Evolutionary conservation across 2,329 filamentous ascomycete genomes (phyloP), one percentile per base, ranked within the genome.

Genomic region (Raffaelea deltoideospora): DNA sequence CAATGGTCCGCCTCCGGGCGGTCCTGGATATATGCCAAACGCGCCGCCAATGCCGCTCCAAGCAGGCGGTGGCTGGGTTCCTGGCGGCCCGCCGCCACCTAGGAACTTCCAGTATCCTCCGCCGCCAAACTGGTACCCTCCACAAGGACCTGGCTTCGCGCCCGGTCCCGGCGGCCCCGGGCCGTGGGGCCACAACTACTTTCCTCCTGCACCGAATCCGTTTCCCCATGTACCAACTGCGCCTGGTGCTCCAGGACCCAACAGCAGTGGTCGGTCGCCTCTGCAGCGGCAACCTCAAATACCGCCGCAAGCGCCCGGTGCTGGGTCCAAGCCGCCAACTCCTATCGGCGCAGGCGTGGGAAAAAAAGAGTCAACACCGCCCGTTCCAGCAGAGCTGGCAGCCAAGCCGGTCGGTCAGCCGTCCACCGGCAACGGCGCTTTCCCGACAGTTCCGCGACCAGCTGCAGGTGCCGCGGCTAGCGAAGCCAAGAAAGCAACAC

Each of bases 91-190:
- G 37, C 20, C 38, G 14, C 35, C 33, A 3, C 39, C 28, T 4
- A 30, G 35, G 3, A 42, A 41, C 33, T 79, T 85, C 69, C 79
- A 79, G 1, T 92, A 86, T 53, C 81, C 80, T 44, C 78, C 76
- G 14, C 81, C 76, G 33, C 73, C 74, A 19, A 80, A 79, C 38
- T 92, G 84, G 81, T 88, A 77, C 52, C 80, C 79, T 46, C 73
- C 69, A 9, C 44, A 37, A 28, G 79, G 78, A 7, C 81, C 83
- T 56, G 78, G 76, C 20, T 90, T 85, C 47, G 79, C 76, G 24
- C 76, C 71, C 26, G 23, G 23, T 26, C 23, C 23, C 15, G 28
- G 28, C 14, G 37, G 43, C 10, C 56, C 54, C 5, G 51, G 49
- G 31, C 45, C 47, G 5, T 13, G n/a, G 17, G n/a, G 28, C 15